Percentiles rank a stretch among this genome's conserved stretches.
Conservation (phyloP, 345 rosid genomes). For the Dovyalis caffra region DNA sequence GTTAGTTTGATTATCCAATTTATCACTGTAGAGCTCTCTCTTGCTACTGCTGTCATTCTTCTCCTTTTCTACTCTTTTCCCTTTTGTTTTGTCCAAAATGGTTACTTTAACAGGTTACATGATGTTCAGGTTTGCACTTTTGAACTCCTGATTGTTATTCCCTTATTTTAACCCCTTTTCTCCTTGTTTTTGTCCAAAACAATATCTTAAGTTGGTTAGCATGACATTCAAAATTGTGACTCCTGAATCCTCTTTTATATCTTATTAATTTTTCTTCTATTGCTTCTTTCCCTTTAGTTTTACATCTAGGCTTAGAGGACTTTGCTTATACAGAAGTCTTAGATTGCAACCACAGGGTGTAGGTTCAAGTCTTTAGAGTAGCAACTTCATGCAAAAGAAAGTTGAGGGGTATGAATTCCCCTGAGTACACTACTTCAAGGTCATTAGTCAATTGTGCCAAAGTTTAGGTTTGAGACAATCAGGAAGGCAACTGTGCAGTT, state of each 20-base stretch:
- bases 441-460: not conserved
- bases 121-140: not conserved
- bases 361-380: not conserved
- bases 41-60: not conserved
- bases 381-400: not conserved
- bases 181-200: not conserved
- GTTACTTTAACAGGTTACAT: constrained; percentile 78
- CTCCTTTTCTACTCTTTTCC: not conserved
- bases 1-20: constrained; percentile 30
- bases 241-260: not conserved
- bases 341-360: not conserved
- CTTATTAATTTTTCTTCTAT: not conserved
- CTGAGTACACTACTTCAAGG: not conserved
- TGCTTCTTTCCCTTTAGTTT: not conserved
- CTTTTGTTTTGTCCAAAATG: constrained; percentile 47
- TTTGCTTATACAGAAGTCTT: not conserved
- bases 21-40: not conserved
- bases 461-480: not conserved
- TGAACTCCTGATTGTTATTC: not conserved
- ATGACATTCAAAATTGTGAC: not conserved
- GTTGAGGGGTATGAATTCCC: not conserved
- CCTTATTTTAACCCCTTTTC: not conserved
- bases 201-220: not conserved
- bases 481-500: not conserved
- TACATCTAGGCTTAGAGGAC: not conserved